These are phyloP conservation scores for Carex sylvatica DNA, from an alignment of 202 grass and related monocot species.

Conservation along the genomic window DNA sequence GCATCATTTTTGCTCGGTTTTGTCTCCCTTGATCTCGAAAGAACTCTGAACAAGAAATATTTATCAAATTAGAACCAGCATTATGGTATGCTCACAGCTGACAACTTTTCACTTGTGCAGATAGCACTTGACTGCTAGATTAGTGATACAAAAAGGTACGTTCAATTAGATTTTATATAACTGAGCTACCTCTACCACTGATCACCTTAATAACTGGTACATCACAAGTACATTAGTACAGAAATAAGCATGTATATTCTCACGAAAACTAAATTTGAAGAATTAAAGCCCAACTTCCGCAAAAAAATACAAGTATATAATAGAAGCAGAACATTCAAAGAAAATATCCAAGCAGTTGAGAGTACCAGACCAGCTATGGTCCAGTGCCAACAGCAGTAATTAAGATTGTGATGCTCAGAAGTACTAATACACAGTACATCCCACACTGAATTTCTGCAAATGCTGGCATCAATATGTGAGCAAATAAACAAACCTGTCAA, in stretches of 20 bases:
- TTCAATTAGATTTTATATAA: neutral
- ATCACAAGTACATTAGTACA: neutral
- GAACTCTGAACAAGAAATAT: constrained; percentile 53
- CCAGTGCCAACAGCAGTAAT: neutral
- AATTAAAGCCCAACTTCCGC: neutral
- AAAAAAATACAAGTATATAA: neutral
- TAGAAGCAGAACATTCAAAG: neutral
- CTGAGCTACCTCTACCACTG: neutral
- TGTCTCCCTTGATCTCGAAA: constrained; percentile 74
- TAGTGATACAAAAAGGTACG: neutral
- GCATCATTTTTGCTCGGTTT: constrained; percentile 61
- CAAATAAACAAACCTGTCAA: constrained; percentile 74
- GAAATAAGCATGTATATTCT: neutral
- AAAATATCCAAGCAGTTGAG: neutral
- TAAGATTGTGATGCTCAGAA: neutral
- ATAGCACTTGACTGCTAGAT: constrained; percentile 13
- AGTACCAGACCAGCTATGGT: neutral
- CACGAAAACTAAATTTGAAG: neutral
- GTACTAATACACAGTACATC: neutral
- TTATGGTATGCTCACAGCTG: neutral
- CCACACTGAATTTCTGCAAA: constrained; percentile 3
- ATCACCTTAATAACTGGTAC: neutral
- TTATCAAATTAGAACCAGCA: neutral
- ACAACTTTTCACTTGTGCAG: neutral
- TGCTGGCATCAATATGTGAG: neutral